Base-by-base conservation (phyloP, 1,284 basidiomycete genomes). In the Irpex sp. region DNA sequence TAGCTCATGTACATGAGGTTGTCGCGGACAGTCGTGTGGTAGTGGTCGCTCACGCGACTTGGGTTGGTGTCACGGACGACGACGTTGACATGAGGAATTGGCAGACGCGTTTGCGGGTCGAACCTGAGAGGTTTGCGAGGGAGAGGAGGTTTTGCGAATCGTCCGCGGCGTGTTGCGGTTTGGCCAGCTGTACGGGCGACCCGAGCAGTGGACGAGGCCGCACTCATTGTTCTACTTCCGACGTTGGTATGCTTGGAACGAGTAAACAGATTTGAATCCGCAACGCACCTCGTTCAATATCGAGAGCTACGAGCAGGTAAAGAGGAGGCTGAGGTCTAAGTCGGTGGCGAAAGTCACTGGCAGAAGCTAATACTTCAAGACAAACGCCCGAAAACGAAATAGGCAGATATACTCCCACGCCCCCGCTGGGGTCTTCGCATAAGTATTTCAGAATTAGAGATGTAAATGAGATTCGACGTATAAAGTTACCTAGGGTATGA, bases 1-100 rank as follows among this genome's bases (percentile, higher is more conserved):
- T 97, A 98, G 57, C 91, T 92, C 85, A 98, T 91, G 83, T 99
- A 99, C 81, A 99, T 86, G 67, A 97, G 79, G 77, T 98, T 86
- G 69, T 94, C 88, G 21, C 87, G 84, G 61, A 99, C 82, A 8
- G 94, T 91, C 58, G 80, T 78, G 72, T 91, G 74, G 79, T 97
- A 98, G 79, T 98, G 93, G 66, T 94, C 88, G 63, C 83, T 79
- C 61, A 95, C 83, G 55, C 96, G 87, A 68, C 84, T 90, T 63
- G 84, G 80, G 56, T 91, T 87, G 53, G 90, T 91, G 69, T 91
- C 85, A 67, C 87, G 85, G 39, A 88, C 75, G 67, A 84, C 65
- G 65, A 88, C 68, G 62, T 81, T 78, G 67, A 86, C 80, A 68
- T 86, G 88, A 2, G 89, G 90, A 58, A 82, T 79, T 23, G 89